These are phyloP conservation scores for Capsicum chinense DNA, from an alignment of 257 asterid genomes.

Conservation along the genomic window DNA sequence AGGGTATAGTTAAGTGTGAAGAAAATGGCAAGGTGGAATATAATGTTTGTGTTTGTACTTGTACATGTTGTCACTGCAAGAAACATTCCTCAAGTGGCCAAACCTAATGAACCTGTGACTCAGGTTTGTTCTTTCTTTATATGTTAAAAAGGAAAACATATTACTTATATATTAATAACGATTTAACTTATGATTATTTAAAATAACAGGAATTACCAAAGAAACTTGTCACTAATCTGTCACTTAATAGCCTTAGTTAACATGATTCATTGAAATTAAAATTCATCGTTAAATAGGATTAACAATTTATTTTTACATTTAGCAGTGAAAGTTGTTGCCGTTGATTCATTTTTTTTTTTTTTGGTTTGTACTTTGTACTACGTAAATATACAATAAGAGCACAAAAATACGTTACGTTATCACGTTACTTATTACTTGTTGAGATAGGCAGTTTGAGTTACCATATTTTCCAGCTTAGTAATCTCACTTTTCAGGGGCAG, in stretches of 20 bases:
- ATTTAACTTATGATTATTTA: not conserved
- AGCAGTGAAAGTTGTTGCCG: not conserved
- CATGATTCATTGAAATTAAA: not conserved
- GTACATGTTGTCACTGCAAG: conserved; percentile 55
- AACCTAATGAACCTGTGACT: conserved; percentile 21
- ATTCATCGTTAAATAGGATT: no score
- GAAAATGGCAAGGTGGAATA: conserved; percentile 45
- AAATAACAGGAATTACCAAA: no score
- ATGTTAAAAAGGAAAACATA: not conserved
- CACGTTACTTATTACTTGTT: not conserved
- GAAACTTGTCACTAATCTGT: not conserved
- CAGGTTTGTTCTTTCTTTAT: not conserved
- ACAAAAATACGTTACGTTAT: not conserved
- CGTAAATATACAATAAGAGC: not conserved
- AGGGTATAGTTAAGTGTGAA: not conserved
- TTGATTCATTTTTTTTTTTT: not conserved
- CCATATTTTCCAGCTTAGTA: not conserved
- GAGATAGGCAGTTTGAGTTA: not conserved
- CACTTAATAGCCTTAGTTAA: no score
- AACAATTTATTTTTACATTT: not conserved
- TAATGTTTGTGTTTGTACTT: conserved; percentile 38
- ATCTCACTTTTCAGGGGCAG: no score
- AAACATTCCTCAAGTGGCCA: conserved; percentile 44
- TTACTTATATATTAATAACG: not conserved
- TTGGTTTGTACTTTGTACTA: not conserved